Percentiles rank a stretch among this genome's conserved stretches.
Evolutionary conservation across 2,329 filamentous ascomycete genomes (phyloP).

Genomic region (Penicillium oxalicum): DNA sequence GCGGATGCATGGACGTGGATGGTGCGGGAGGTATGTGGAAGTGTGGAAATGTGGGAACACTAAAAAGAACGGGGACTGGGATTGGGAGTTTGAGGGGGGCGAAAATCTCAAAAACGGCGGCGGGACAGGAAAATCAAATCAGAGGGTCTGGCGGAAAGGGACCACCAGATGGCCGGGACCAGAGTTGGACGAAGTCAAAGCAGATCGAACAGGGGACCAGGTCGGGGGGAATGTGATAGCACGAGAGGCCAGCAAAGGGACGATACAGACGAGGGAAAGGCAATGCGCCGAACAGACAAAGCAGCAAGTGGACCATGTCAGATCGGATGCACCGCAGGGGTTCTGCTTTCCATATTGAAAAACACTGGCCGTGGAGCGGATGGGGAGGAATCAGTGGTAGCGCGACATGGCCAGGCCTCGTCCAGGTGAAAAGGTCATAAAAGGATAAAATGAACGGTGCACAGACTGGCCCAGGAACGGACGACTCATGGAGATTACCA

Average conservation of each 20-base stretch:
- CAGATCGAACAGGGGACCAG: conserved; percentile 1
- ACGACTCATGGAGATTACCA: too few relatives aligned
- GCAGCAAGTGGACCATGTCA: conserved; percentile 19
- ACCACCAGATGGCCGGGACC: not conserved
- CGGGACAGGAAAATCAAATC: conserved; percentile 8
- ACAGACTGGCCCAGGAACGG: too few relatives aligned
- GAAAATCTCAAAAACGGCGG: conserved; percentile 20
- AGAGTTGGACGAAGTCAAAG: not conserved
- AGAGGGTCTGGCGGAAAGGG: conserved; percentile 3
- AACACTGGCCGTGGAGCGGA: too few relatives aligned
- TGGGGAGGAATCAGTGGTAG: not conserved
- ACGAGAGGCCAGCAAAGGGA: conserved; percentile 4
- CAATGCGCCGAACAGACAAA: conserved; percentile 9
- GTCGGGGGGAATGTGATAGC: conserved; percentile 1
- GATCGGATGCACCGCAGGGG: conserved; percentile 23
- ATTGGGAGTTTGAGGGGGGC: conserved; percentile 1
- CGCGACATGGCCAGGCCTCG: conserved; percentile 1
- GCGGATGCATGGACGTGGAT: conserved; percentile 17
- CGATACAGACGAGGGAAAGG: conserved; percentile 7
- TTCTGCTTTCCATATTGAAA: conserved; percentile 1
- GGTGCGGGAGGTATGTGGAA: conserved; percentile 16
- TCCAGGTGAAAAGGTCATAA: not conserved
- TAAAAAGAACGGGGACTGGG: conserved; percentile 4
- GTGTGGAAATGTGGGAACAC: conserved; percentile 14
- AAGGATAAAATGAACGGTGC: too few relatives aligned